Conservation (phyloP, 208 protist species). For the Perkinsela sp. region DNA sequence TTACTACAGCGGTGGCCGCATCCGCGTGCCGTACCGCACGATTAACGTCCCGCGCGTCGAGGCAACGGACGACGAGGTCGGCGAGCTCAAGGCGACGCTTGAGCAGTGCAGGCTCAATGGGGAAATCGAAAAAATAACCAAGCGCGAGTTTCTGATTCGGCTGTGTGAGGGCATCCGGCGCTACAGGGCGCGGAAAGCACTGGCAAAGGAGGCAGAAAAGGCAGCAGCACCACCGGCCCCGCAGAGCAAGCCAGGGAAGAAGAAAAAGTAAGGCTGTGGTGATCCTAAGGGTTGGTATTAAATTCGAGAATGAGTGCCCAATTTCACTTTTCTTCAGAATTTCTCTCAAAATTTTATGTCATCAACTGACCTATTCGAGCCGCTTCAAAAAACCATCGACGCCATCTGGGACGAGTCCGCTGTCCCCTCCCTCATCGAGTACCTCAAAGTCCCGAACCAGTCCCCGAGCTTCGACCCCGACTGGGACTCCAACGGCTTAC, state of each 20-base stretch:
- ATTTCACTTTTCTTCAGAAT: too few relatives aligned
- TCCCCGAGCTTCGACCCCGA: constrained; percentile 65
- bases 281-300: too few relatives aligned
- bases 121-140: not conserved
- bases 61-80: not conserved
- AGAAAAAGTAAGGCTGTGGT: constrained; percentile 2
- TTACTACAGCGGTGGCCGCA: not conserved
- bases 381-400: constrained; percentile 15
- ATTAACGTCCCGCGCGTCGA: not conserved
- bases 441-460: constrained; percentile 71
- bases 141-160: not conserved
- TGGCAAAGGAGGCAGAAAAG: not conserved
- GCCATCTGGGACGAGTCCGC: constrained; percentile 48
- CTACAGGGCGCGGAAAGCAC: not conserved
- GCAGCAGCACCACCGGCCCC: too few relatives aligned
- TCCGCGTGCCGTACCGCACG: not conserved
- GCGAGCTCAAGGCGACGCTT: not conserved
- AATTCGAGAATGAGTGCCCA: too few relatives aligned
- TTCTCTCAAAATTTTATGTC: too few relatives aligned
- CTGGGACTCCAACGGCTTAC: constrained; percentile 46
- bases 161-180: not conserved
- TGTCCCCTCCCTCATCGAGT: constrained; percentile 36
- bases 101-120: not conserved
- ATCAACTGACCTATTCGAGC: too few relatives aligned
- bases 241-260: not conserved